phyloP scores from a whole-genome alignment of 225 moss, liverwort and hornwort genomes.

The Bryoerythrophyllum caledonicum region DNA sequence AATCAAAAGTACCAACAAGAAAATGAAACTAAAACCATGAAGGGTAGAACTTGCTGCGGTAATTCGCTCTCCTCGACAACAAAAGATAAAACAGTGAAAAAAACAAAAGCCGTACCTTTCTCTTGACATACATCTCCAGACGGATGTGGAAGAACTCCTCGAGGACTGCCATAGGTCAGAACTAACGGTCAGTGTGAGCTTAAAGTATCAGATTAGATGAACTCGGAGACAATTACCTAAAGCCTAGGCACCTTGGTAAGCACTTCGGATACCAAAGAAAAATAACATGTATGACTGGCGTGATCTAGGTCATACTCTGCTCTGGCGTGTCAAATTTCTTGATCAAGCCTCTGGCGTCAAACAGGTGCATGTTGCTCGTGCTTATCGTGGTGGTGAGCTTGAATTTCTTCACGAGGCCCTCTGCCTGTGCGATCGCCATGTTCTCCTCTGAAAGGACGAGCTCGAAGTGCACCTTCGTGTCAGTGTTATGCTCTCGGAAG shows the following conservation, averaged over 20 bases:
- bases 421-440: slow-evolving; percentile 66
- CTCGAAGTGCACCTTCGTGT: slow-evolving; percentile 91
- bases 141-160: slow-evolving; percentile 89
- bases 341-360: slow-evolving; percentile 73
- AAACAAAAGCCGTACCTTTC: slow-evolving; percentile 57
- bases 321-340: slow-evolving; percentile 97
- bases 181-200: not conserved
- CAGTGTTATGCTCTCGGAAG: slow-evolving; percentile 91
- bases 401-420: slow-evolving; percentile 87
- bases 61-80: not conserved
- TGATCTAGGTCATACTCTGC: slow-evolving; percentile 52
- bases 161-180: slow-evolving; percentile 53
- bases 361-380: slow-evolving; percentile 98
- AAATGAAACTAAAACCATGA: not conserved
- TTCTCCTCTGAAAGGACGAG: slow-evolving; percentile 83
- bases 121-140: slow-evolving; percentile 72
- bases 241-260: not conserved
- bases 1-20: not conserved
- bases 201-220: not conserved
- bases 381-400: slow-evolving; percentile 93
- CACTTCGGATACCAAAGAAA: not conserved
- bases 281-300: not conserved
- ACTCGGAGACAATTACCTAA: not conserved
- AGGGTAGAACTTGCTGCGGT: not conserved
- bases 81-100: not conserved